Base-by-base conservation (phyloP, 2,329 filamentous ascomycete genomes). In the Simplicillium sp. region DNA sequence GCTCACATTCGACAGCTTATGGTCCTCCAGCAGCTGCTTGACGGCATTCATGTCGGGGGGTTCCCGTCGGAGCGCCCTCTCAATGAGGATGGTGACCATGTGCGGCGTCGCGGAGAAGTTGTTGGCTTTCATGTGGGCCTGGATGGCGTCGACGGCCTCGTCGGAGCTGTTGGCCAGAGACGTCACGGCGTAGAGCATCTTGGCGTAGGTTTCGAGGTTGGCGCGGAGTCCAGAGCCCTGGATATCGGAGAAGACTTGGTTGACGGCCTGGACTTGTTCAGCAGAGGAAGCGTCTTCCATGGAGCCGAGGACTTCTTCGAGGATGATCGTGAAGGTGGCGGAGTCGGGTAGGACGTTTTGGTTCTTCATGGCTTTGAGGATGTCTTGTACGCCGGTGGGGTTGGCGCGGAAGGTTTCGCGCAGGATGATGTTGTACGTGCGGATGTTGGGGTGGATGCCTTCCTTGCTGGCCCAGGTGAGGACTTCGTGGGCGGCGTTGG, bases 51-150 rank as follows among this genome's bases (percentile, higher is more conserved):
- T 61, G 48, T 84, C 70, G 0, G 80, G 77, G 2, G 77, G 75
- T 1, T 61, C 46, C 38, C 68, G 70, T 8, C 66, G 52, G 54
- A 89, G 82, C 54, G 81, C 82, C 54, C 83, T 70, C 36, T 81
- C 74, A 36, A 84, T 65, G 15, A 92, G 71, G 52, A 82, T 84
- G 17, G 84, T 89, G 64, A 84, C 84, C 52, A 87, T 84, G 50
- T 87, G 73, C 2, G 76, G 60, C 4, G 74, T 75, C 2, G 77
- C 68, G 37, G 68, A 55, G 34, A 82, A 52, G 15, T 71, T 70
- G 17, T 67, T 61, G 6, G 53, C 49, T 38, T 64, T 61, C 71
- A 92, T 83, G 56, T 82, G 75, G 1, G 65, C 59, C 34, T 87
- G 67, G 7, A 90, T 68, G 2, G 69, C 68, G 35, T 72, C 69